phyloP scores from a whole-genome alignment of 192 early-diverging fungal species.

The Rhizoclosmatium sp. region DNA sequence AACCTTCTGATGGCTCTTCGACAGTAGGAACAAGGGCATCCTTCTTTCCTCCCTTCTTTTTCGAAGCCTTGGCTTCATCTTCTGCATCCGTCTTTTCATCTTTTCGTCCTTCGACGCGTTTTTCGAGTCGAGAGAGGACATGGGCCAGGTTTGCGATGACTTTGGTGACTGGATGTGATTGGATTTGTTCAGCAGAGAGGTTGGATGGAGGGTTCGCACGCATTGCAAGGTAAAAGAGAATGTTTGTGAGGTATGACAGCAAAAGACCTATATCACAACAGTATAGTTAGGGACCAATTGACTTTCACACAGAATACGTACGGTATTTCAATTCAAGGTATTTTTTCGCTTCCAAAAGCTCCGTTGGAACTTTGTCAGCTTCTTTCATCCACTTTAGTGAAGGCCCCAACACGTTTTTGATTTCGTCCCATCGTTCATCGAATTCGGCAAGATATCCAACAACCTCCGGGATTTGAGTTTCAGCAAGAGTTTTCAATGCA shows the following conservation, averaged over 20 bases:
- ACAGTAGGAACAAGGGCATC: constrained; percentile 7
- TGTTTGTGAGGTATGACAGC: constrained; percentile 86
- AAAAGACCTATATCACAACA: constrained; percentile 42
- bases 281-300: too few relatives aligned
- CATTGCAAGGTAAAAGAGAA: constrained; percentile 84
- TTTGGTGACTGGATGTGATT: constrained; percentile 82
- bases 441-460: constrained; percentile 43
- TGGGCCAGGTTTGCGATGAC: constrained; percentile 77
- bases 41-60: constrained; percentile 8
- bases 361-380: neutral
- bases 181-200: constrained; percentile 59
- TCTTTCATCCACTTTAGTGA: constrained; percentile 45
- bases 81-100: constrained; percentile 45
- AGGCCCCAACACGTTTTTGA: constrained; percentile 41
- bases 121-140: constrained; percentile 75
- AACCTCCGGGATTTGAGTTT: constrained; percentile 46
- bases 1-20: constrained; percentile 32
- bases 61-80: constrained; percentile 45
- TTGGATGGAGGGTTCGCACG: constrained; percentile 63
- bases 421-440: constrained; percentile 45
- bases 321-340: constrained; percentile 54
- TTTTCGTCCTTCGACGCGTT: constrained; percentile 59
- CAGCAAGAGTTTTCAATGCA: constrained; percentile 33
- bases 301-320: too few relatives aligned
- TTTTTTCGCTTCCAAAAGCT: constrained; percentile 35